Base-by-base conservation (phyloP, 495 filamentous ascomycete genomes). In the Hapsidospora chrysogenum region DNA sequence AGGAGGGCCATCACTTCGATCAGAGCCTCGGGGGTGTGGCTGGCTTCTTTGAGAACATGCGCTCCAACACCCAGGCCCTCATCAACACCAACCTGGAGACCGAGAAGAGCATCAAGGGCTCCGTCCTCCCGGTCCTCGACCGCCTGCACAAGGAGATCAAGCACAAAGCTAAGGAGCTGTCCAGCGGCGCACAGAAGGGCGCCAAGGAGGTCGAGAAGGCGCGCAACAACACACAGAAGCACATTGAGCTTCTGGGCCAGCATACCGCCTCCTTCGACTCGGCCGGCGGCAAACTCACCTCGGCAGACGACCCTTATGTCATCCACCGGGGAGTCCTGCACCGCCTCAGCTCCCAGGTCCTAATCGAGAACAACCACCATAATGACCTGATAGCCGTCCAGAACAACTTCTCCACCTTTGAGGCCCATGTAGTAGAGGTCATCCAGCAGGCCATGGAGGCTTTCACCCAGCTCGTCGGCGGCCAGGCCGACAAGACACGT, bases 141-240 rank as follows among this genome's bases (percentile, higher is more conserved):
- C 77, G 84, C 19, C 68, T 97, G 18, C 85, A 95, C 59, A 74
- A 85, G 49, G 89, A 96, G 49, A 87, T 97, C 60, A 96, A 95
- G 66, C 74, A 78, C 53, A 94, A 94, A 61, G 63, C 69, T 23
- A 96, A 95, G 64, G 83, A 92, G 54, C 68, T 97, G 4, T 64
- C 64, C 28, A 67, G 74, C 29, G 84, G 85, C n/a, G 81, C 80
- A n/a, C 72, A 72, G 37, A 94, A 89, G 66, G 67, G 71, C 6
- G 72, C 80, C 27, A 97, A 95, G 57, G 74, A 78, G 14, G 85
- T 96, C 18, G 81, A 92, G 32, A 96, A 92, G 59, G 78, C 85
- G 15, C 78, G 92, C 35, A 70, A 72, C 42, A 51, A 59, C 9
- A 95, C 87, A 1, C 89, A 96, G 66, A 92, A 87, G 61, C 82